Evolutionary conservation across 352 stramenopile species (phyloP).

Genomic region (Phytophthora fragariaefolia): DNA sequence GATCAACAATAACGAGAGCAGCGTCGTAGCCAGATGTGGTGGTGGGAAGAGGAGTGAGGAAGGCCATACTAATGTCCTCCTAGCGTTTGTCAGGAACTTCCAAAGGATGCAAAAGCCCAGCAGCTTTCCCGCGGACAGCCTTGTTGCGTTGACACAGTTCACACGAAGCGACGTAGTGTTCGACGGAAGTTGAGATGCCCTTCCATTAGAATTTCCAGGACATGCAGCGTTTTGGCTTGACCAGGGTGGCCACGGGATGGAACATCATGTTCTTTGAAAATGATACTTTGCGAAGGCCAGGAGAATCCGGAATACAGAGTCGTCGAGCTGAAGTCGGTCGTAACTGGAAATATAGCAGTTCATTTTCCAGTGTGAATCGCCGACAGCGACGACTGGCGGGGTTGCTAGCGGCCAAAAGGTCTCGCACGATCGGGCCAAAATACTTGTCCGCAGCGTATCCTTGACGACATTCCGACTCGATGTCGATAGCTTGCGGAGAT

Average conservation of each 20-base stretch:
- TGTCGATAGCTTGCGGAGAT: neutral
- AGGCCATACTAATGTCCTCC: conserved; percentile 29
- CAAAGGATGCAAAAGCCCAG: conserved; percentile 2
- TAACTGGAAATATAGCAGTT: conserved; percentile 11
- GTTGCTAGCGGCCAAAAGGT: neutral
- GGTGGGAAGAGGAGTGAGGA: conserved; percentile 1
- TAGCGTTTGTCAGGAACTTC: conserved; percentile 16
- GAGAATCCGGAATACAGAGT: conserved; percentile 9
- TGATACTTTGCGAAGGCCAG: conserved; percentile 6
- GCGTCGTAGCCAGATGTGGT: conserved; percentile 1
- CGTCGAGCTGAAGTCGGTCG: neutral
- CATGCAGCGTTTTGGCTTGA: conserved; percentile 4
- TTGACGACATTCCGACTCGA: neutral
- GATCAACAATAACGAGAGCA: conserved; percentile 15
- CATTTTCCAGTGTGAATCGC: conserved; percentile 3
- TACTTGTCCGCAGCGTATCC: neutral
- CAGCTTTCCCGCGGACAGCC: neutral
- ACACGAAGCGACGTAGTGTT: conserved; percentile 14
- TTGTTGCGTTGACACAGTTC: conserved; percentile 23
- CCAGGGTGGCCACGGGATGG: conserved; percentile 4
- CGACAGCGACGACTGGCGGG: neutral
- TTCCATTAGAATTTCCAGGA: conserved; percentile 13
- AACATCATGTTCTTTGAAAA: conserved; percentile 6
- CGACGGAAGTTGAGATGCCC: conserved; percentile 1
- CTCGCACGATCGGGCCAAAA: neutral